Base-by-base conservation (phyloP, 768 basidiomycete genomes). In the Leccinum uliginosum region DNA sequence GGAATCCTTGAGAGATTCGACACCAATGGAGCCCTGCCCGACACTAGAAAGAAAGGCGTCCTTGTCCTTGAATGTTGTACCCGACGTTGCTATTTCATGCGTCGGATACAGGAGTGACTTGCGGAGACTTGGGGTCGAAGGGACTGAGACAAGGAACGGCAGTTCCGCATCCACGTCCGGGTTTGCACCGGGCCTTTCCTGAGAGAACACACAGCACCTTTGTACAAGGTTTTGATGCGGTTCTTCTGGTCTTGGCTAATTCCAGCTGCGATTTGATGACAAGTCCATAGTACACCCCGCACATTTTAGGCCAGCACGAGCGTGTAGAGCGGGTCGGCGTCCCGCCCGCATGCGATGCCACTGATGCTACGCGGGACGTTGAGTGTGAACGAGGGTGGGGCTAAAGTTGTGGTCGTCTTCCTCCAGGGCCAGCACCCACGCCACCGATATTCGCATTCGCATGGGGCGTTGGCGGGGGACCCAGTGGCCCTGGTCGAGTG, bases 241-340 rank as follows among this genome's bases (percentile, higher is more conserved):
- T 89, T 89, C 81, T 97, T 98, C 78, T 98, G 96, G 61, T 93
- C 92, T 64, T 93, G 89, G 66, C 90, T 96, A 71, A 99, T 98
- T 64, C 94, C 93, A 3, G 96, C 72, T 98, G 93, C 0, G 91
- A 86, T 74, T 95, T 97, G 67, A 99, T 93, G 57, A 98, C 87
- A 99, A 53, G 89, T 93, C 94, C 96, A 99, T 5, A 99, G 83
- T n/a, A n/a, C n/a, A n/a, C n/a, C n/a, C n/a, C n/a, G n/a, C n/a
- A n/a, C n/a, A n/a, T n/a, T n/a, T n/a, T n/a, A n/a, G n/a, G 84
- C 83, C 70, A 88, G 87, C 4, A 75, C 63, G 44, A 91, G 79
- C 54, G 87, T 86, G 65, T 78, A 87, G 23, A 91, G 70, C 51
- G 86, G 84, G 65, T 91, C 89, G 3, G 84, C 87, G 63, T 90